phyloP scores from a whole-genome alignment of 495 filamentous ascomycete species.

The Penicillium egyptiacum region DNA sequence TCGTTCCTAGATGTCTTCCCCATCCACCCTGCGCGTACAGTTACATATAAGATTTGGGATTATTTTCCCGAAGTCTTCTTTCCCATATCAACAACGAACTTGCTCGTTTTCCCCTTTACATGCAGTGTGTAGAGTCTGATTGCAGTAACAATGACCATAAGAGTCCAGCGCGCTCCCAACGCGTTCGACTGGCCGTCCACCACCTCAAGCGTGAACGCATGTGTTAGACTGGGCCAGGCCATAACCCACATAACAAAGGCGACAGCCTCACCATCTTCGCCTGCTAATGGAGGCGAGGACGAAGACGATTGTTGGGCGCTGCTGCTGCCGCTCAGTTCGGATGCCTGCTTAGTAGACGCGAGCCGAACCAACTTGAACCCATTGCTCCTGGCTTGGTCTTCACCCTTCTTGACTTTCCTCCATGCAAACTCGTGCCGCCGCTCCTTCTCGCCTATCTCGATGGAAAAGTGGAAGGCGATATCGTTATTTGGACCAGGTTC shows the following conservation, averaged over 20 bases:
- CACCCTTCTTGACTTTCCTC: slow-evolving; percentile 2
- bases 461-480: background rate
- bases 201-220: slow-evolving; percentile 3
- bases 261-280: background rate
- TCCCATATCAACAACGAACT: background rate
- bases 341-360: background rate
- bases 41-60: background rate
- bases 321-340: background rate
- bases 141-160: background rate
- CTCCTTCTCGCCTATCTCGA: background rate
- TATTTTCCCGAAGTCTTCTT: background rate
- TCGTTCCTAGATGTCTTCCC: too few relatives aligned
- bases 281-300: background rate
- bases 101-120: background rate
- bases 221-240: slow-evolving; percentile 10
- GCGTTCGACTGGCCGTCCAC: background rate
- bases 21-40: too few relatives aligned
- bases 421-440: background rate
- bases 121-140: background rate
- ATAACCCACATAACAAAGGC: slow-evolving; percentile 15
- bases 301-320: background rate
- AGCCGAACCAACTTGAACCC: slow-evolving; percentile 3
- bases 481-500: background rate
- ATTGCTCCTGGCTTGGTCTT: background rate
- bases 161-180: background rate